phyloP scores from a whole-genome alignment of 176 grass and related monocot genomes.

The Eragrostis nindensis region DNA sequence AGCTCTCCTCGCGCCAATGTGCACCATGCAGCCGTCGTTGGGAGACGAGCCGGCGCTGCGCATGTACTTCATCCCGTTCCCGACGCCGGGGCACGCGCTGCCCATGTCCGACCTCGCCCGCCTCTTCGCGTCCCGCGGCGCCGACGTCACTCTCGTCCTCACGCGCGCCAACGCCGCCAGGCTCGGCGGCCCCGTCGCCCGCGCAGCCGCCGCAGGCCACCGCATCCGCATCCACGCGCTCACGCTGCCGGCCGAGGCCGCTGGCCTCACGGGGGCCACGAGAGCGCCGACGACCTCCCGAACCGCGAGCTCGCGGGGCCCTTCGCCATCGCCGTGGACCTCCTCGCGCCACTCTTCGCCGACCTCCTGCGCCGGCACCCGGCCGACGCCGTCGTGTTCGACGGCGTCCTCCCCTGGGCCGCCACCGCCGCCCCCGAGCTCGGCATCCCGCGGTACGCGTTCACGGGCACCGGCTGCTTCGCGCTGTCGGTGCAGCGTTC shows the following conservation, averaged over 20 bases:
- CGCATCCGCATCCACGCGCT: conserved; percentile 43
- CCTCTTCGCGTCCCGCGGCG: conserved; percentile 59
- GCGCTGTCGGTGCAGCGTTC: conserved; percentile 60
- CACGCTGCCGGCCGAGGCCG: conserved; percentile 30
- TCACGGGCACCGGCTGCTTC: conserved; percentile 70
- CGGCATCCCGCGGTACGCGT: conserved; percentile 60
- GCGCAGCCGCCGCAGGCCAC: conserved; percentile 27
- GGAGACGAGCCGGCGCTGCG: conserved; percentile 3
- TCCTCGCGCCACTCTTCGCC: conserved; percentile 53
- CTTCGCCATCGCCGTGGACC: conserved; percentile 55
- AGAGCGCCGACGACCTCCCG: conserved; percentile 61
- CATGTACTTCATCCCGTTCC: conserved; percentile 73
- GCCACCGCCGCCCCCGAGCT: conserved; percentile 50
- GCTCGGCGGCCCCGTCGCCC: conserved; percentile 46
- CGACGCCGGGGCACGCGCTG: conserved; percentile 63
- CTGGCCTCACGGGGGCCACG: conserved; percentile 48
- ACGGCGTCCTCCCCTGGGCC: conserved; percentile 66
- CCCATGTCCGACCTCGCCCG: conserved; percentile 67
- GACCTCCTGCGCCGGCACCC: conserved; percentile 39
- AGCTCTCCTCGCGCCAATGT: conserved; percentile 8
- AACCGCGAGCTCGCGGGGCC: conserved; percentile 48
- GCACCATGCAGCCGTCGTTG: conserved; percentile 26
- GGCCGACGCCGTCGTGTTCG: conserved; percentile 62
- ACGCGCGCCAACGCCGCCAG: conserved; percentile 43
- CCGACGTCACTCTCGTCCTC: conserved; percentile 49